A percentile compares a stretch with the other conserved stretches of the same genome.
These are phyloP conservation scores for Lyophyllum shimeji DNA, from an alignment of 768 basidiomycete genomes.

Conservation along the genomic window DNA sequence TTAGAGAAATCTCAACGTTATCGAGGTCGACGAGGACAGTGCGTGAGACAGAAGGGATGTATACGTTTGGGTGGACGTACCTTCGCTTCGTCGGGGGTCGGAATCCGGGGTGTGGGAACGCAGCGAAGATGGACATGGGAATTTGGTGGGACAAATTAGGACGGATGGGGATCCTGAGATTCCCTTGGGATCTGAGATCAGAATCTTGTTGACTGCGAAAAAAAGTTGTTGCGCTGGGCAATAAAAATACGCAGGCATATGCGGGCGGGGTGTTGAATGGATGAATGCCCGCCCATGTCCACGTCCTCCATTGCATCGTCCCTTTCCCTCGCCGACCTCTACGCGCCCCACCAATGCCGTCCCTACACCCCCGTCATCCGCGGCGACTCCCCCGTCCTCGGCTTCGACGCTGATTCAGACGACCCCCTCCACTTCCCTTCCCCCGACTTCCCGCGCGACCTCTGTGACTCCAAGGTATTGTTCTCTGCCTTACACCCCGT, in stretches of 20 bases:
- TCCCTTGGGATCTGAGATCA: background rate
- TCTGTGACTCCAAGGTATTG: conserved; percentile 7
- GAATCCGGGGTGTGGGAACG: background rate
- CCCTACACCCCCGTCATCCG: conserved; percentile 5
- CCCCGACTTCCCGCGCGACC: conserved; percentile 8
- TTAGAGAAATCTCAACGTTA: too few relatives aligned
- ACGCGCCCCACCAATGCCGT: background rate
- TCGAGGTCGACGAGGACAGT: too few relatives aligned
- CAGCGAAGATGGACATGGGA: background rate
- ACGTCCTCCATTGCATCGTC: background rate
- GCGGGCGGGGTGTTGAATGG: background rate
- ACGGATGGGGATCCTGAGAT: background rate
- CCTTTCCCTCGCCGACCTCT: background rate
- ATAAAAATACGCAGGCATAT: background rate
- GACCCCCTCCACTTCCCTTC: conserved; percentile 21
- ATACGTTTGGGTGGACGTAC: too few relatives aligned
- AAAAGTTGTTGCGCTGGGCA: background rate
- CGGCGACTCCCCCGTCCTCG: conserved; percentile 26
- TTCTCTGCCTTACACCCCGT: background rate
- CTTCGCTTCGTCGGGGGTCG: too few relatives aligned
- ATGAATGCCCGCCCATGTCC: background rate
- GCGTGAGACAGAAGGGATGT: too few relatives aligned
- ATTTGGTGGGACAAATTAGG: background rate
- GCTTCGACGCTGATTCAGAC: conserved; percentile 11
- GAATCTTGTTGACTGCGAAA: background rate